Percentiles rank a stretch among this genome's conserved stretches.
Evolutionary conservation across 306 rosid species (phyloP).

Genomic region (Gastrolobium villosum): DNA sequence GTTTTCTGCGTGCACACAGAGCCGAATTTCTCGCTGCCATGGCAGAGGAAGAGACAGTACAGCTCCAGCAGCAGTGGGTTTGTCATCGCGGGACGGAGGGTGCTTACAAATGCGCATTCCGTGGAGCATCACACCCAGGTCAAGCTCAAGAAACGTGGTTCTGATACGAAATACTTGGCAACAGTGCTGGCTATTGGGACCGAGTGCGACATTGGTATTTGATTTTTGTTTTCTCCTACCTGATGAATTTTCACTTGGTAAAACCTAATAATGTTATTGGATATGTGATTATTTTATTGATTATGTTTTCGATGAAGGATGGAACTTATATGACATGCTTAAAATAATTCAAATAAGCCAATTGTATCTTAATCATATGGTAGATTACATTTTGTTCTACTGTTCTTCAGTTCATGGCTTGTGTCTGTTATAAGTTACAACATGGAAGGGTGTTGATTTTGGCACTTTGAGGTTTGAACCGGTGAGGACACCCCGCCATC

Average conservation of each 20-base stretch:
- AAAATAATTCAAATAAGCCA: not conserved
- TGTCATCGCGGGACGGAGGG: constrained; percentile 73
- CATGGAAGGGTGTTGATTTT: not conserved
- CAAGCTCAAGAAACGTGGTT: constrained; percentile 91
- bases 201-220: constrained; percentile 73
- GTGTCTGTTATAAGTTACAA: not conserved
- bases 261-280: not conserved
- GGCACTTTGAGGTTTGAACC: not conserved
- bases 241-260: too few relatives aligned
- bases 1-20: constrained; percentile 85
- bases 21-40: constrained; percentile 85
- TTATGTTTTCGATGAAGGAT: not conserved
- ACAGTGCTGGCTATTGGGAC: constrained; percentile 83
- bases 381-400: not conserved
- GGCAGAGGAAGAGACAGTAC: constrained; percentile 91
- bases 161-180: constrained; percentile 85
- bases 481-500: not conserved
- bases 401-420: not conserved
- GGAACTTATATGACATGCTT: not conserved
- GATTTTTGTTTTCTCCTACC: not conserved
- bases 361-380: not conserved
- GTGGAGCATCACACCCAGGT: constrained; percentile 93
- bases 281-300: too few relatives aligned
- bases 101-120: constrained; percentile 86
- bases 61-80: constrained; percentile 90